Evolutionary conservation across 2,329 filamentous ascomycete genomes (phyloP).

Genomic region (Chaetomium globosum): DNA sequence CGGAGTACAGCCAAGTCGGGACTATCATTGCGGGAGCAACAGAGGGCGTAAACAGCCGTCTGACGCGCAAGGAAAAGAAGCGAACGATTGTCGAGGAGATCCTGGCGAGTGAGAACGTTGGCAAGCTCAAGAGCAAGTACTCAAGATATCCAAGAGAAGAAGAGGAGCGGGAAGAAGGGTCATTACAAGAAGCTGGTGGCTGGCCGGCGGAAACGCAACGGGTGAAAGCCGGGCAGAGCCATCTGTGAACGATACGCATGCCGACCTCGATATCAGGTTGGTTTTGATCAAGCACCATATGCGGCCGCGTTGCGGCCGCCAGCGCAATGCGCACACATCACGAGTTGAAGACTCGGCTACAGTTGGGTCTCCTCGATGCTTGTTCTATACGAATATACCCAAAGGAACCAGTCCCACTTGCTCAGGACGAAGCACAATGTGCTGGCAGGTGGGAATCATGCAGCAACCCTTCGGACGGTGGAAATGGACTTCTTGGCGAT

Average conservation of each 20-base stretch:
- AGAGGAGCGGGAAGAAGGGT: conserved; percentile 84
- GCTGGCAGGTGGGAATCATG: background rate
- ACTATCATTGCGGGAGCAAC: conserved; percentile 86
- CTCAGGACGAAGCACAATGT: background rate
- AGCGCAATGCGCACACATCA: background rate
- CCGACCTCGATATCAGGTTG: background rate
- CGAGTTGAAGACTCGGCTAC: conserved; percentile 5
- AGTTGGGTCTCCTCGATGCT: background rate
- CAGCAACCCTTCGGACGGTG: background rate
- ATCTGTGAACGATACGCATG: background rate
- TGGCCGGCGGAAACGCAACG: conserved; percentile 38
- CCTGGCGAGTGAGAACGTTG: conserved; percentile 66
- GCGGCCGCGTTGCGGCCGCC: background rate
- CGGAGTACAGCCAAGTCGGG: conserved; percentile 85
- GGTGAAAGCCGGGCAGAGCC: conserved; percentile 17
- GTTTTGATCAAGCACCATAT: background rate
- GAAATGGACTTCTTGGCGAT: background rate
- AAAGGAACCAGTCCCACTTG: background rate
- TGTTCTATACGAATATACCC: background rate
- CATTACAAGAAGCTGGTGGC: conserved; percentile 79
- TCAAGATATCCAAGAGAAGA: conserved; percentile 77
- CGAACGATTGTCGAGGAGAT: conserved; percentile 84
- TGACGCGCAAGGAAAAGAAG: conserved; percentile 86
- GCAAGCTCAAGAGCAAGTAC: conserved; percentile 86
- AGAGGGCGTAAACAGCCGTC: conserved; percentile 78